Base-by-base conservation (phyloP, 306 rosid species). In the Chamaecrista fasciculata region DNA sequence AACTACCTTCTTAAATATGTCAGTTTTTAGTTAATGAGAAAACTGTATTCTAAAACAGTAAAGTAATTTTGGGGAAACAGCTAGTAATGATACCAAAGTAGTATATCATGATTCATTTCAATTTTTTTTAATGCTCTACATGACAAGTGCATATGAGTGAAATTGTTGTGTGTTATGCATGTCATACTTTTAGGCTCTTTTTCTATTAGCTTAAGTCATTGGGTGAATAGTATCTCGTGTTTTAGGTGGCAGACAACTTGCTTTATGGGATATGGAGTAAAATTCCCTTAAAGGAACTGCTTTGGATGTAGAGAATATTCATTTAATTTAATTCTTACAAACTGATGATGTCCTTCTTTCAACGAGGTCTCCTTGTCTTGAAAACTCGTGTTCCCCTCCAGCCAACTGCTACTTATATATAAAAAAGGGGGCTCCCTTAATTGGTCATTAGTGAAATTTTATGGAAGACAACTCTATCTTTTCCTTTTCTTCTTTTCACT, bases 161-260 rank as follows among this genome's bases (percentile, higher is more conserved):
- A 61, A 37, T 36, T 61, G 10, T 16, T 62, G 21, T 37, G 9
- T 71, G 24, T 62, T 49, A 29, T 62, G 65, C 36, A 51, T 40
- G 33, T 36, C 51, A 50, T 36, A 19, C 11, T 10, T 62, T 25
- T 39, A 25, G 24, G 21, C 25, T 51, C 36, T 53, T 37, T 71
- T 50, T 34, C 25, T 18, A 11, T 8, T 8, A 18, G 44, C 63
- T 51, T 57, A 16, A 8, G 70, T 50, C 2, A 12, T 62, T 47
- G 42, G 34, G 18, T 49, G n/a, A 71, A n/a, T 49, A 39, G 39
- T 59, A 56, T 26, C 29, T 24, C 67, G 57, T 37, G 0, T 29
- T 5, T 18, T 18, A 2, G 25, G 59, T 12, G 52, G 62, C 51
- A 36, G 40, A 46, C 47, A 47, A 19, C 49, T 16, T 43, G 46